Evolutionary conservation across 1,284 basidiomycete genomes (phyloP).

Genomic region (Apiotrichum laibachii): DNA sequence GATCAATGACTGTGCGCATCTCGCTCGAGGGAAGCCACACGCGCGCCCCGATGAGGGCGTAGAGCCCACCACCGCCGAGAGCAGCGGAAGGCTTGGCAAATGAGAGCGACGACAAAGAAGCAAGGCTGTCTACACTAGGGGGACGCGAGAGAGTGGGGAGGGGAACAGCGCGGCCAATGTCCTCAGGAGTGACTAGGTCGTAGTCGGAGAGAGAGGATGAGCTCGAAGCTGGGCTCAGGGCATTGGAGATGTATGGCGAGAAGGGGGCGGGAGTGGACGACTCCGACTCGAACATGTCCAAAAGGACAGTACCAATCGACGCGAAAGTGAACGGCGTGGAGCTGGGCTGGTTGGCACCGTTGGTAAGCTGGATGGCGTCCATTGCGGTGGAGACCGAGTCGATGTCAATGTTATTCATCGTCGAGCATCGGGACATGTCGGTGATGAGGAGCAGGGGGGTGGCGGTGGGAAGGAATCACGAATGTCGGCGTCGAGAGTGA

Average conservation of each 20-base stretch:
- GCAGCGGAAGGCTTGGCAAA: slow-evolving; percentile 40
- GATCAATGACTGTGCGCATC: slow-evolving; percentile 33
- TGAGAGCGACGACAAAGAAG: not conserved
- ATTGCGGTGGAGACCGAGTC: too few relatives aligned
- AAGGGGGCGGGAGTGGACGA: not conserved
- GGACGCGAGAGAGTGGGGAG: not conserved
- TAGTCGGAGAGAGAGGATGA: not conserved
- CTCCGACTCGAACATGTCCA: slow-evolving; percentile 9
- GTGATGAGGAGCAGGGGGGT: not conserved
- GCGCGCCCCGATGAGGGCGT: slow-evolving; percentile 39
- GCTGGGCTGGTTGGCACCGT: too few relatives aligned
- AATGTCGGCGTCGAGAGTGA: too few relatives aligned
- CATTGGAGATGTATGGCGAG: not conserved
- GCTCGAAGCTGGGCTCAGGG: not conserved
- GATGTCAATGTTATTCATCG: too few relatives aligned
- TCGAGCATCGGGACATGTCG: not conserved
- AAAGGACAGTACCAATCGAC: slow-evolving; percentile 5
- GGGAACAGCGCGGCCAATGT: not conserved
- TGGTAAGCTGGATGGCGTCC: too few relatives aligned
- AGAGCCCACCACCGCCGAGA: slow-evolving; percentile 44
- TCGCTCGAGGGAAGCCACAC: slow-evolving; percentile 31
- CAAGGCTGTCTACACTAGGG: not conserved
- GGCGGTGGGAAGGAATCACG: too few relatives aligned
- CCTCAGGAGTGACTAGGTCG: not conserved
- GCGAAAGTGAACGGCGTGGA: too few relatives aligned